Conservation (phyloP, 2,329 filamentous ascomycete species). For the Scytalidium sp. region DNA sequence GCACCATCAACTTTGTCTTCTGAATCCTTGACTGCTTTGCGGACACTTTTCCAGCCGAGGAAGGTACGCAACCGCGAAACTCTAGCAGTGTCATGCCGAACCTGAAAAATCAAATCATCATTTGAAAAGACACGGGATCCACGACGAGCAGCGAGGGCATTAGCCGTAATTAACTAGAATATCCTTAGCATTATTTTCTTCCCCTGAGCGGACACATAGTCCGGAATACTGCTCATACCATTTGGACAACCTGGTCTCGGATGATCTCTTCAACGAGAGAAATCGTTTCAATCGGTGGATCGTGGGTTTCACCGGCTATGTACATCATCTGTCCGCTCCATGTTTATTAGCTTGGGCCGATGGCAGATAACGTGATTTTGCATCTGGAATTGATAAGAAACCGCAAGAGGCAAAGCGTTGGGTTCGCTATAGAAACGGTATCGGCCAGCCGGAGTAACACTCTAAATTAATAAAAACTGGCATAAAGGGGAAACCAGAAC, state of each 20-base stretch:
- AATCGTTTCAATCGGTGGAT: slow-evolving; percentile 83
- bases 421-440: too few relatives aligned
- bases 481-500: neutral
- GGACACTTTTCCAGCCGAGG: slow-evolving; percentile 95
- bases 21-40: slow-evolving; percentile 88
- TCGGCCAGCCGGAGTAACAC: too few relatives aligned
- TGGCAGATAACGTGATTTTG: neutral
- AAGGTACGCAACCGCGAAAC: slow-evolving; percentile 91
- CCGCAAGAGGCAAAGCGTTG: too few relatives aligned
- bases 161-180: slow-evolving; percentile 33
- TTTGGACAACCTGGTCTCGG: slow-evolving; percentile 89
- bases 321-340: slow-evolving; percentile 83
- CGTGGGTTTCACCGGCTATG: slow-evolving; percentile 89
- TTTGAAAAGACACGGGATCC: slow-evolving; percentile 79
- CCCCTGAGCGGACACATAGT: neutral
- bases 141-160: slow-evolving; percentile 80
- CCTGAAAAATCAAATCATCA: slow-evolving; percentile 34
- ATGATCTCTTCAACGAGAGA: slow-evolving; percentile 94
- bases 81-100: slow-evolving; percentile 92
- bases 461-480: neutral
- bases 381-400: too few relatives aligned
- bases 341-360: neutral
- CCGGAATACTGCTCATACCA: slow-evolving; percentile 49
- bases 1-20: slow-evolving; percentile 88
- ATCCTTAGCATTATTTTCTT: neutral